Conservation (phyloP, 768 basidiomycete genomes). For the Leccinum rimulosum region DNA sequence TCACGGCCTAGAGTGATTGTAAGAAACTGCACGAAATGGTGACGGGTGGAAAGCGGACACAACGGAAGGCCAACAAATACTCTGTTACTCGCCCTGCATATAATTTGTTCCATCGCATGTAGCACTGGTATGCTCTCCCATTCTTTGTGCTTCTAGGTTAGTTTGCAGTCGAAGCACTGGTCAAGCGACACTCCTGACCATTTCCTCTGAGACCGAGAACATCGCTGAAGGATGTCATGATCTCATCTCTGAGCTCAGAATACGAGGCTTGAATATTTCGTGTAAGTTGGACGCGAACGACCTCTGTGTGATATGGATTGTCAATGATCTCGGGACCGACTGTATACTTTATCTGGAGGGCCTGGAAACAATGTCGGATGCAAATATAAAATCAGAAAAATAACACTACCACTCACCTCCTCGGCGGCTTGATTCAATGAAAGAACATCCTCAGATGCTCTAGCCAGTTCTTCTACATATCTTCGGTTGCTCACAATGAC, state of each 20-base stretch:
- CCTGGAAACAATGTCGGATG: background rate
- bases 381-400: too few species aligned
- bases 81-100: conserved; percentile 43
- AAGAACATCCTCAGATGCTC: conserved; percentile 38
- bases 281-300: conserved; percentile 32
- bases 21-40: too few species aligned
- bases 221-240: conserved; percentile 33
- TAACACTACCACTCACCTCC: conserved; percentile 28
- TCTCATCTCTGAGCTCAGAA: conserved; percentile 43
- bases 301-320: conserved; percentile 20
- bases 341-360: conserved; percentile 32
- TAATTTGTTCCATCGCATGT: conserved; percentile 27
- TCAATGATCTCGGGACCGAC: conserved; percentile 31
- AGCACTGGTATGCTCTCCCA: background rate
- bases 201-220: background rate
- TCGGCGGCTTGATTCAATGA: conserved; percentile 29
- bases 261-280: conserved; percentile 39
- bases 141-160: background rate
- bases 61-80: conserved; percentile 47
- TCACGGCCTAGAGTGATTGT: background rate
- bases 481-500: conserved; percentile 34
- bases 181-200: background rate
- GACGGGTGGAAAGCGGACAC: conserved; percentile 26
- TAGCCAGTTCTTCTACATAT: conserved; percentile 39
- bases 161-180: too few species aligned